Percentiles rank a stretch among this genome's conserved stretches.
phyloP scores from a whole-genome alignment of 2,329 filamentous ascomycete genomes.

The Trichoderma koningii region DNA sequence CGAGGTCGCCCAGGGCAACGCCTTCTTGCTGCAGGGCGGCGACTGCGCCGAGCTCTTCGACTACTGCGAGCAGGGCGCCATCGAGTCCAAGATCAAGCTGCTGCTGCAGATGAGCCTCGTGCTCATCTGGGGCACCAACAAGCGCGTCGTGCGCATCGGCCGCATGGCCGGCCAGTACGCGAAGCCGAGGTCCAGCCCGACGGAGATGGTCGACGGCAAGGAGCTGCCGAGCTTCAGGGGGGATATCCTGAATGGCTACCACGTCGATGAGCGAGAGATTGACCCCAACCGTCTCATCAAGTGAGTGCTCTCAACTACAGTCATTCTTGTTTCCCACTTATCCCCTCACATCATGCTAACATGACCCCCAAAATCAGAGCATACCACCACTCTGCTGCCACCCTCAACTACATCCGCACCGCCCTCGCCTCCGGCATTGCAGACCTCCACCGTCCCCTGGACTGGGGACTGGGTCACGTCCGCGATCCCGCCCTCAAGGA shows the following conservation, averaged over 20 bases:
- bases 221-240: constrained; percentile 89
- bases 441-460: constrained; percentile 87
- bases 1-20: constrained; percentile 86
- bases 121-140: constrained; percentile 81
- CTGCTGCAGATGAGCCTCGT: constrained; percentile 96
- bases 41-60: constrained; percentile 98
- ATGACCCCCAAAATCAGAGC: constrained; percentile 57
- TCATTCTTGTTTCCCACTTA: not conserved
- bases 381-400: constrained; percentile 94
- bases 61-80: constrained; percentile 86
- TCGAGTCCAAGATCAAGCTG: constrained; percentile 96
- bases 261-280: constrained; percentile 71
- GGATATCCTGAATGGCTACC: constrained; percentile 92
- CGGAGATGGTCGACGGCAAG: constrained; percentile 76
- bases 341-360: not conserved
- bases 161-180: constrained; percentile 98
- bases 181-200: constrained; percentile 88
- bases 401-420: constrained; percentile 87
- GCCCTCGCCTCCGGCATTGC: constrained; percentile 86
- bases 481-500: constrained; percentile 78
- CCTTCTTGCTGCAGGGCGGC: constrained; percentile 92
- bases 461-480: constrained; percentile 94
- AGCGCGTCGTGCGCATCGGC: constrained; percentile 88
- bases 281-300: constrained; percentile 81
- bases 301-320: constrained; percentile 41